A percentile compares a stretch with the other conserved stretches of the same genome.
phyloP scores from a whole-genome alignment of 495 filamentous ascomycete genomes.

The Podospora australis region DNA sequence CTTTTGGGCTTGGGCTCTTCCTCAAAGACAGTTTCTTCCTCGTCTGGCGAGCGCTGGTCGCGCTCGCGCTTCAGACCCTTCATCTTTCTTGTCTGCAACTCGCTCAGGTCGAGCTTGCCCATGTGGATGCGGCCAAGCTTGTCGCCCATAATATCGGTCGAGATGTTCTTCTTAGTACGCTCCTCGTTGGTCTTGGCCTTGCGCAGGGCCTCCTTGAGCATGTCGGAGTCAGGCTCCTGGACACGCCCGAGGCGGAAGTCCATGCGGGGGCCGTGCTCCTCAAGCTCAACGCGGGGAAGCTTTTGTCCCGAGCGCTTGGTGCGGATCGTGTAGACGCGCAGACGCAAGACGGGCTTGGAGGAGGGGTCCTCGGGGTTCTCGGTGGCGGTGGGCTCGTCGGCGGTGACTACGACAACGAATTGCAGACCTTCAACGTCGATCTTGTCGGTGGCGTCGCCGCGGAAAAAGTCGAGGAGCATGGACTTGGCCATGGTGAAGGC shows the following conservation, averaged over 20 bases:
- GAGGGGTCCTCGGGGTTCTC: conserved; percentile 38
- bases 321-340: conserved; percentile 75
- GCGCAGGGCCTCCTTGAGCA: conserved; percentile 87
- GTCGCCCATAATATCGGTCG: conserved; percentile 85
- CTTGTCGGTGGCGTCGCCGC: conserved; percentile 56
- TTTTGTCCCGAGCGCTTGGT: conserved; percentile 83
- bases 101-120: conserved; percentile 79
- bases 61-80: conserved; percentile 87
- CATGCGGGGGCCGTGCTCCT: conserved; percentile 92
- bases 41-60: conserved; percentile 34
- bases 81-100: conserved; percentile 96
- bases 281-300: conserved; percentile 82
- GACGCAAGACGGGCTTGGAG: conserved; percentile 62
- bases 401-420: conserved; percentile 75
- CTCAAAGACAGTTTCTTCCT: conserved; percentile 8
- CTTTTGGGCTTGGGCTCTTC: conserved; percentile 17
- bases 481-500: conserved; percentile 78
- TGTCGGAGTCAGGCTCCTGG: conserved; percentile 66
- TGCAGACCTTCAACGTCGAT: conserved; percentile 93
- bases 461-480: conserved; percentile 85
- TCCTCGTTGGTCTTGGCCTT: conserved; percentile 66
- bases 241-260: conserved; percentile 82
- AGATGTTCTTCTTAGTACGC: conserved; percentile 91
- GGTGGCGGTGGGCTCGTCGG: conserved; percentile 53
- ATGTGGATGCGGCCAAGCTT: conserved; percentile 92